These are phyloP conservation scores for Cladosporium sphaerospermum DNA, from an alignment of 2,329 filamentous ascomycete species.

Conservation along the genomic window DNA sequence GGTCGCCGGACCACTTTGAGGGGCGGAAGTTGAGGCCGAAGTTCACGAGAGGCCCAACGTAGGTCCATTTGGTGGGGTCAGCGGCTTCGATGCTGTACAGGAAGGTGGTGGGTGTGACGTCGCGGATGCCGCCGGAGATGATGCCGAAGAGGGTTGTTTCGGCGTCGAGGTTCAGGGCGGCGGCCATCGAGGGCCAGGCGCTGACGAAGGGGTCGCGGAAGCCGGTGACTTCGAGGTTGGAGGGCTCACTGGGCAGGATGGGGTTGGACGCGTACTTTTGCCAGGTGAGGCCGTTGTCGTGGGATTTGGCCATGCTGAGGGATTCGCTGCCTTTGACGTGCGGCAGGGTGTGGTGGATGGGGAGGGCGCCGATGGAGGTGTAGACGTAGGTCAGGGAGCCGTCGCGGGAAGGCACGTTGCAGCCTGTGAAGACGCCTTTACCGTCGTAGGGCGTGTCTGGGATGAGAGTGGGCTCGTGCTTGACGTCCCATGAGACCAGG, in stretches of 20 bases:
- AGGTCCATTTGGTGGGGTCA: slow-evolving; percentile 41
- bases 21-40: slow-evolving; percentile 35
- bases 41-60: slow-evolving; percentile 39
- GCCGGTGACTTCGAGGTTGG: slow-evolving; percentile 32
- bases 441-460: slow-evolving; percentile 34
- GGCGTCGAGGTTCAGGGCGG: slow-evolving; percentile 13
- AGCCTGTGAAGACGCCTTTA: slow-evolving; percentile 39
- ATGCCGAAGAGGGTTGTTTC: slow-evolving; percentile 38
- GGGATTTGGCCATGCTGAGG: slow-evolving; percentile 34
- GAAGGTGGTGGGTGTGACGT: slow-evolving; percentile 40
- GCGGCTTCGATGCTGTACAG: slow-evolving; percentile 39
- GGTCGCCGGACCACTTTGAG: slow-evolving; percentile 44
- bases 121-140: slow-evolving; percentile 43
- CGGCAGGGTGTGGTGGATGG: slow-evolving; percentile 36
- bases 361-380: slow-evolving; percentile 36
- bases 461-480: slow-evolving; percentile 25
- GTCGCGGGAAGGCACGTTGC: slow-evolving; percentile 28
- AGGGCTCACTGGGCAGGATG: slow-evolving; percentile 32
- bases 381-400: slow-evolving; percentile 34
- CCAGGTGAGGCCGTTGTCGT: slow-evolving; percentile 35
- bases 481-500: slow-evolving; percentile 34
- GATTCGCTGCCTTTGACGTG: slow-evolving; percentile 34
- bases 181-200: slow-evolving; percentile 26
- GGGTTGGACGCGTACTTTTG: slow-evolving; percentile 32
- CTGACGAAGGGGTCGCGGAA: slow-evolving; percentile 39